Conservation (phyloP, 192 early-diverging fungal species). For the Coemansia biformis region DNA sequence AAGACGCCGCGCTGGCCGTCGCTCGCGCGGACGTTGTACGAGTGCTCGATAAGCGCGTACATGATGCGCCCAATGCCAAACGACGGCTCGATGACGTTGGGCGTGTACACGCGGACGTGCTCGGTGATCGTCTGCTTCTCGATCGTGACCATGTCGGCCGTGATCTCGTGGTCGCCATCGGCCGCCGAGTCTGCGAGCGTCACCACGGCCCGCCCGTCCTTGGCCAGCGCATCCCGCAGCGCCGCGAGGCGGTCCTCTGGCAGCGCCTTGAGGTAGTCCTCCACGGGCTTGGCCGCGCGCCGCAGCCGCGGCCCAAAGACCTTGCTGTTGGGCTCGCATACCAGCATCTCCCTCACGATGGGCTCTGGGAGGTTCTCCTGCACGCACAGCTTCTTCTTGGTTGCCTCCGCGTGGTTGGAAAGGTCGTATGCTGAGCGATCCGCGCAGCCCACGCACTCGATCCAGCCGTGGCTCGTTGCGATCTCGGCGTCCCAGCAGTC, state of each 20-base stretch:
- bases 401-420: constrained; percentile 80
- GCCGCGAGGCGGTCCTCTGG: constrained; percentile 55
- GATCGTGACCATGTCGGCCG: constrained; percentile 43
- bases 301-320: constrained; percentile 91
- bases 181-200: constrained; percentile 19
- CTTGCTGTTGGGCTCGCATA: constrained; percentile 89
- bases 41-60: constrained; percentile 93
- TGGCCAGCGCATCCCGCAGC: constrained; percentile 34
- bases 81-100: constrained; percentile 99
- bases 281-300: constrained; percentile 84
- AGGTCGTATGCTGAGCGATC: constrained; percentile 98
- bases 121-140: constrained; percentile 42
- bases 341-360: constrained; percentile 63
- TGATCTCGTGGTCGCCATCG: constrained; percentile 39
- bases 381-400: constrained; percentile 92
- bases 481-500: constrained; percentile 99
- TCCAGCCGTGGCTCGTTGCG: constrained; percentile 91
- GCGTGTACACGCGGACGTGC: constrained; percentile 86
- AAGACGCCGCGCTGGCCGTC: constrained; percentile 88
- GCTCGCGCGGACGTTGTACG: constrained; percentile 80
- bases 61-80: constrained; percentile 99
- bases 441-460: constrained; percentile 99
- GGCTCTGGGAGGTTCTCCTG: constrained; percentile 84
- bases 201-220: constrained; percentile 25
- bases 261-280: constrained; percentile 63